Conservation (phyloP, 352 stramenopile genomes). For the Aphanomyces cochlioides region DNA sequence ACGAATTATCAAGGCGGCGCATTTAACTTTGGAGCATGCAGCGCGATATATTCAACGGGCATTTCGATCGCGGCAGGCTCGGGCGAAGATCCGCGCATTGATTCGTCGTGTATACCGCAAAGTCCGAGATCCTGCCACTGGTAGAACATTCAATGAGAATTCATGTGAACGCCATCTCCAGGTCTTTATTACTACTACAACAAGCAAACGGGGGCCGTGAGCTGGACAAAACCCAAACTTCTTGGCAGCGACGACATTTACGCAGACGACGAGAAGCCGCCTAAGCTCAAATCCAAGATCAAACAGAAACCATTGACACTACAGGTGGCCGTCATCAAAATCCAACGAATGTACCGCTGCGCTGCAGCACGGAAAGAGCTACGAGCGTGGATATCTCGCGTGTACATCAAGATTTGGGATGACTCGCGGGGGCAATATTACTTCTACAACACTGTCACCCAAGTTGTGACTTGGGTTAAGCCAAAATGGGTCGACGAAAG, state of each 20-base stretch:
- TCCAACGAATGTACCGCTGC: slow-evolving; percentile 59
- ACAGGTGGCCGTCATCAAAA: slow-evolving; percentile 35
- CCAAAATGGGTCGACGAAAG: slow-evolving; percentile 61
- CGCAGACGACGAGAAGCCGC: background rate
- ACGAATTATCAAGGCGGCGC: background rate
- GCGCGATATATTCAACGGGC: slow-evolving; percentile 18
- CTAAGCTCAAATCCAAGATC: background rate
- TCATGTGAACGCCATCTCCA: slow-evolving; percentile 17
- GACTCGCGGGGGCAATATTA: slow-evolving; percentile 47
- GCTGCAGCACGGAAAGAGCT: slow-evolving; percentile 50
- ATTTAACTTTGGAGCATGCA: background rate
- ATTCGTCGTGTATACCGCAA: slow-evolving; percentile 17
- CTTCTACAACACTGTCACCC: slow-evolving; percentile 74
- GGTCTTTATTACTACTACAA: slow-evolving; percentile 71
- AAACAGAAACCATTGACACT: slow-evolving; percentile 10
- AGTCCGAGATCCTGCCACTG: slow-evolving; percentile 9
- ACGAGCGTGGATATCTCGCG: slow-evolving; percentile 54
- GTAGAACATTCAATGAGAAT: background rate
- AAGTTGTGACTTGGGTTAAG: slow-evolving; percentile 63
- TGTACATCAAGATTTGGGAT: slow-evolving; percentile 84
- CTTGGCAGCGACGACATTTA: slow-evolving; percentile 36
- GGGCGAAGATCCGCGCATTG: background rate
- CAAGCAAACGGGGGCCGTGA: slow-evolving; percentile 61
- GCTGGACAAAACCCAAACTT: slow-evolving; percentile 62
- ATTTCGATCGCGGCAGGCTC: background rate